phyloP scores from a whole-genome alignment of 2,329 filamentous ascomycete species.

The Hypoxylon sp. region DNA sequence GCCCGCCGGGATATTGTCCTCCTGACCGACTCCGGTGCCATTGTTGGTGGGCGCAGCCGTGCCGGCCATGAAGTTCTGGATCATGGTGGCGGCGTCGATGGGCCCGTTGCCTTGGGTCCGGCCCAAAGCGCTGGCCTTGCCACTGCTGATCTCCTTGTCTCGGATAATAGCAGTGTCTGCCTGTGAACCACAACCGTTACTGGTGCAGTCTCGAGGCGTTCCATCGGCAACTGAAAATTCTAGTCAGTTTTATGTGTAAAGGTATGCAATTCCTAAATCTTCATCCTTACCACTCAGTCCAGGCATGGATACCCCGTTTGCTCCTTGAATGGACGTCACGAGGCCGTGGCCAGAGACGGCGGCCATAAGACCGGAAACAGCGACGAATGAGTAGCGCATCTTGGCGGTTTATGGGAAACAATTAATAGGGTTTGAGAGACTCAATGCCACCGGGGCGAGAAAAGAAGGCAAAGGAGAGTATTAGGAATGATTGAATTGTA shows the following conservation, averaged over 20 bases:
- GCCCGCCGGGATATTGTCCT: constrained; percentile 55
- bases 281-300: constrained; percentile 45
- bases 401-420: constrained; percentile 32
- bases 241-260: not conserved
- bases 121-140: constrained; percentile 70
- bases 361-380: constrained; percentile 46
- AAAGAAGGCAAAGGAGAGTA: constrained; percentile 29
- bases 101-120: constrained; percentile 70
- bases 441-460: constrained; percentile 48
- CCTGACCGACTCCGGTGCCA: constrained; percentile 56
- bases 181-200: constrained; percentile 72
- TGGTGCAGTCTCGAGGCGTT: constrained; percentile 74
- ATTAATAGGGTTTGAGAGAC: constrained; percentile 24
- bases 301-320: constrained; percentile 51
- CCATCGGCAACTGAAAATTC: constrained; percentile 66
- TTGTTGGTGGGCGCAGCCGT: constrained; percentile 54
- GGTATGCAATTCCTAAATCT: not conserved
- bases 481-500: constrained; percentile 25
- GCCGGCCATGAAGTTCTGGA: constrained; percentile 70
- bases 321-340: constrained; percentile 50
- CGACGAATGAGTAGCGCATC: constrained; percentile 48
- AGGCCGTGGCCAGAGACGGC: constrained; percentile 48
- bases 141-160: constrained; percentile 65
- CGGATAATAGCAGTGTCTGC: constrained; percentile 78
- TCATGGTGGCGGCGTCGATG: constrained; percentile 67